Percentiles rank a stretch among this genome's conserved stretches.
These are phyloP conservation scores for Trypethelium eluteriae DNA, from an alignment of 495 filamentous ascomycete genomes.

Conservation along the genomic window DNA sequence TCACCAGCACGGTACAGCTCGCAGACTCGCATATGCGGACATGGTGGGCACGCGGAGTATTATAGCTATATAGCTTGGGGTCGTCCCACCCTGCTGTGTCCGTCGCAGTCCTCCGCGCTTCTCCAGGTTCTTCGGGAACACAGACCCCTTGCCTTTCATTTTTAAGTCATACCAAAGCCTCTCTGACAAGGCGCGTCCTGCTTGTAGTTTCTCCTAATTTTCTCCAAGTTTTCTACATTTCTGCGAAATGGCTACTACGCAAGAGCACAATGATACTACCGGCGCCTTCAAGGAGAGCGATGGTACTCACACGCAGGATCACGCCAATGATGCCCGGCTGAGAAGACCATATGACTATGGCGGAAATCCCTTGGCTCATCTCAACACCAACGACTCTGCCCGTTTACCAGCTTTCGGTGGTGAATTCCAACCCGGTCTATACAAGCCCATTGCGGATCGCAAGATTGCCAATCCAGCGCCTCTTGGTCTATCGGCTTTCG, in stretches of 20 bases:
- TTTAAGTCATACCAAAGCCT: background rate
- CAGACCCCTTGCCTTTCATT: background rate
- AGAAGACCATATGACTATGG: conserved; percentile 43
- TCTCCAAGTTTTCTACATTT: background rate
- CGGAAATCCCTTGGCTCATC: conserved; percentile 62
- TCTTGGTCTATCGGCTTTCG: conserved; percentile 70
- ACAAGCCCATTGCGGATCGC: conserved; percentile 62
- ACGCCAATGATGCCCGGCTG: conserved; percentile 18
- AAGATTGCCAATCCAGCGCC: conserved; percentile 62
- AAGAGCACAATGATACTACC: conserved; percentile 20
- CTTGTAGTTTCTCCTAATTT: background rate
- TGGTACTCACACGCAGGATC: conserved; percentile 21
- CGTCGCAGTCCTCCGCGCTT: background rate
- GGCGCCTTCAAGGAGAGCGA: conserved; percentile 17
- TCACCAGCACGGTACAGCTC: background rate
- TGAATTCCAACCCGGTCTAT: conserved; percentile 93
- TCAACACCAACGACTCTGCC: conserved; percentile 52
- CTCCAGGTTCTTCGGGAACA: background rate
- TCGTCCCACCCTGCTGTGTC: background rate
- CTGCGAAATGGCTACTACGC: conserved; percentile 13
- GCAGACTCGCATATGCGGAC: background rate
- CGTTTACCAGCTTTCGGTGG: conserved; percentile 80
- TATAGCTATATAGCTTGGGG: conserved; percentile 2
- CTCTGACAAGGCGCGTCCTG: background rate
- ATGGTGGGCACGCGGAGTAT: background rate